Base-by-base conservation (phyloP, 495 filamentous ascomycete species). In the Aspergillus diversus region DNA sequence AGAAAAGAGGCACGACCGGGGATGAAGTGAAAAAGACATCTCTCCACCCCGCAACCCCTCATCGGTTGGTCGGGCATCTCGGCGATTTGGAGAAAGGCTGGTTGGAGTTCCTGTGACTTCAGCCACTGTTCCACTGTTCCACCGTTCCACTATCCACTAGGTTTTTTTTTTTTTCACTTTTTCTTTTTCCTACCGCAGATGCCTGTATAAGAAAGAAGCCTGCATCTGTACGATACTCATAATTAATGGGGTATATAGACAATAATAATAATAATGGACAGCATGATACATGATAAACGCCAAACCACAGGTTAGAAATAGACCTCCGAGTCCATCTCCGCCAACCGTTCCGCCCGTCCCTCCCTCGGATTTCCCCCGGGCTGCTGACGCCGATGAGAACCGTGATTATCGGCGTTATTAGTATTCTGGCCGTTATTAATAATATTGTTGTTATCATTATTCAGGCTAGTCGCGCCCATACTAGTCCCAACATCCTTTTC, bases 271-370 rank as follows among this genome's bases (percentile, higher is more conserved):
- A 27, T 2, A 27, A 27, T 27, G 21, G 21, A 2, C 21, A 27
- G 21, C 2, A 27, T 1, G 21, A 27, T 27, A 27, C 21, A 27
- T 27, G 21, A 27, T 27, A 27, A 27, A 27, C 21, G 1, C 1
- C 21, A 27, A 27, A 27, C 21, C 21, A 27, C 21, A 27, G 7
- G 7, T 27, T 51, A 66, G 46, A 66, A 66, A 50, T 66, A 66
- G 21, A 66, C 39, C 21, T 37, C 55, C 35, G 64, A 55, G 15
- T 66, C 64, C 33, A 37, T 8, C 32, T 54, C 47, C 31, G 64
- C 64, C 21, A 66, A 43, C 39, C 21, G 60, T 39, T 61, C 64
- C 16, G 64, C 59, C 17, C 48, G 51, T 46, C 64, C 59, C 34
- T 50, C 54, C 33, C 59, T 58, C 37, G 16, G 60, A 31, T 57